Percentiles rank a stretch among this genome's conserved stretches.
These are phyloP conservation scores for Calonectria honghensis DNA, from an alignment of 2,329 filamentous ascomycete species.

Conservation along the genomic window DNA sequence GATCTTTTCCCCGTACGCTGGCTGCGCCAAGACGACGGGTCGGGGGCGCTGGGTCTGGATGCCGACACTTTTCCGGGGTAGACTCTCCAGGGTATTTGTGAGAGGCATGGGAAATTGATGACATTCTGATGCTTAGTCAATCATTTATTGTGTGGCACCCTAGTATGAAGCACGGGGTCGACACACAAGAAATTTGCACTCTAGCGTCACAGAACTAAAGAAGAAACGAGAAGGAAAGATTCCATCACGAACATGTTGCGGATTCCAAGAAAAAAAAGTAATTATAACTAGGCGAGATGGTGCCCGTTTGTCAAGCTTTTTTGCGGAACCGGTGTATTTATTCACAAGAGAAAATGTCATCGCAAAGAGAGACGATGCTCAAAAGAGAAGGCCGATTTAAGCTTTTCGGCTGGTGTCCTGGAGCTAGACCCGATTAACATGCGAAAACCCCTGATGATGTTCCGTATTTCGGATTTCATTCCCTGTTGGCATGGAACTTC, in stretches of 20 bases:
- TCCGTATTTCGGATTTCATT: not conserved
- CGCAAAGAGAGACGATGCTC: not conserved
- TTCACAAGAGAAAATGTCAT: not conserved
- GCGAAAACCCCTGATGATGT: not conserved
- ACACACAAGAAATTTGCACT: not conserved
- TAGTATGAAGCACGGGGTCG: not conserved
- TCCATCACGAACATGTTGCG: not conserved
- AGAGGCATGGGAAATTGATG: conserved; percentile 8
- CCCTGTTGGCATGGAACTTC: not conserved
- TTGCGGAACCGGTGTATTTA: not conserved
- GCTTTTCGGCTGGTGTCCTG: not conserved
- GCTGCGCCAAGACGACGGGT: not conserved
- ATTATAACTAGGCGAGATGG: not conserved
- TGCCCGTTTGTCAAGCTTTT: not conserved
- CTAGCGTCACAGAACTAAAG: not conserved
- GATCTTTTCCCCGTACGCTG: not conserved
- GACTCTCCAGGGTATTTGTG: not conserved
- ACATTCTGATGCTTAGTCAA: conserved; percentile 12
- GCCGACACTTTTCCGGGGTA: not conserved
- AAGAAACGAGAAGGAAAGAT: not conserved
- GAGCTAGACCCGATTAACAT: not conserved
- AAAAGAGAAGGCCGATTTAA: conserved; percentile 18
- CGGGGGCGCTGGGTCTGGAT: not conserved
- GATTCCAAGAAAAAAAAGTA: not conserved
- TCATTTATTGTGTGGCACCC: not conserved